Percentiles rank a stretch among this genome's conserved stretches.
These are phyloP conservation scores for Colletotrichum godetiae DNA, from an alignment of 2,329 filamentous ascomycete species.

Conservation along the genomic window DNA sequence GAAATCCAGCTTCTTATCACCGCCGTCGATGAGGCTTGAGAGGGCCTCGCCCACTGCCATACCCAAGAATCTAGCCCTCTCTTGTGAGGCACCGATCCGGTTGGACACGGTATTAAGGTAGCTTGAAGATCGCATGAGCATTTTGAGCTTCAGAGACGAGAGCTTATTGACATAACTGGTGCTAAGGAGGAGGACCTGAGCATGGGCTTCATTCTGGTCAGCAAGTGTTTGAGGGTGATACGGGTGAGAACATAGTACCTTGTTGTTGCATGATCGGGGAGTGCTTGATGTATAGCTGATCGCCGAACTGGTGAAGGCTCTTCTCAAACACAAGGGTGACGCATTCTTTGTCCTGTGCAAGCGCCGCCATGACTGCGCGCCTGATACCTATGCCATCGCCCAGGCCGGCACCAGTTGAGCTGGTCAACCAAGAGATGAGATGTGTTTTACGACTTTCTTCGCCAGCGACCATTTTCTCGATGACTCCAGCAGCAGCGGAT, in stretches of 20 bases:
- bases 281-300: constrained; percentile 88
- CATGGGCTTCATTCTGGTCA: constrained; percentile 69
- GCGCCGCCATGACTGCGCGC: constrained; percentile 70
- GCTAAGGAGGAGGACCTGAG: constrained; percentile 81
- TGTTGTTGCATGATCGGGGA: constrained; percentile 89
- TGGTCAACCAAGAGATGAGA: constrained; percentile 73
- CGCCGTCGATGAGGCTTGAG: constrained; percentile 72
- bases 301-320: constrained; percentile 80
- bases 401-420: constrained; percentile 71
- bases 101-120: constrained; percentile 89
- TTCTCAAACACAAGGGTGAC: constrained; percentile 73
- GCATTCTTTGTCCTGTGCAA: constrained; percentile 62
- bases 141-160: constrained; percentile 72
- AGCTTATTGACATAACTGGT: constrained; percentile 80
- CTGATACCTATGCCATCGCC: constrained; percentile 74
- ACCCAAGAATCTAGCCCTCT: constrained; percentile 82
- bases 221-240: neutral
- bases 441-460: constrained; percentile 62
- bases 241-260: constrained; percentile 61
- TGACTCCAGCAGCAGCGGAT: constrained; percentile 67
- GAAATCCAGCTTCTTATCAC: constrained; percentile 82
- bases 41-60: constrained; percentile 86
- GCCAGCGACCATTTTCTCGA: constrained; percentile 61
- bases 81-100: constrained; percentile 81
- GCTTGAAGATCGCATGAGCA: constrained; percentile 75